A percentile compares a stretch with the other conserved stretches of the same genome.
Evolutionary conservation across 1,139 yeast species (phyloP).

Genomic region (Pichia sp.): DNA sequence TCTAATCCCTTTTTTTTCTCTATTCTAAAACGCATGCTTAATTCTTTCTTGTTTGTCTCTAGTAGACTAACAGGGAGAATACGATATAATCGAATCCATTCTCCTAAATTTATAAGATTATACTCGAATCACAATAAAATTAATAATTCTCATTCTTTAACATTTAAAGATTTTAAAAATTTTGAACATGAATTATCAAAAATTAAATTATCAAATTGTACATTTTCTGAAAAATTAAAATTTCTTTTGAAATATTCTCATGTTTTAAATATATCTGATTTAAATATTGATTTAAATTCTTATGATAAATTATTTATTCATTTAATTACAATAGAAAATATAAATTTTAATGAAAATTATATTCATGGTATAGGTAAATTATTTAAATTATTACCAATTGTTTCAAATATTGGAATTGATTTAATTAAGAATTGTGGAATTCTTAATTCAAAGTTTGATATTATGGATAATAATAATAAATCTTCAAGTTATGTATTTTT

Average conservation of each 20-base stretch:
- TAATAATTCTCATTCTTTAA: not conserved
- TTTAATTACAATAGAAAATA: constrained; percentile 1
- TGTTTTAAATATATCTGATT: constrained; percentile 6
- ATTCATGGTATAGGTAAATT: constrained; percentile 12
- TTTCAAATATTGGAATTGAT: constrained; percentile 7
- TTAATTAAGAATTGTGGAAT: constrained; percentile 15
- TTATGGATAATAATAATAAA: not conserved
- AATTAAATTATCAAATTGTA: not conserved
- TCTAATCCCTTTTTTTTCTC: no score
- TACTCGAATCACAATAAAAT: not conserved
- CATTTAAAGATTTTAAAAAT: not conserved
- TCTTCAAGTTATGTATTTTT: not conserved
- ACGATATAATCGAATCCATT: not conserved
- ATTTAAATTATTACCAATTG: constrained; percentile 6
- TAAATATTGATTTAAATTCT: constrained; percentile 7
- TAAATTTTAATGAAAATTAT: constrained; percentile 2
- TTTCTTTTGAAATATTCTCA: constrained; percentile 4
- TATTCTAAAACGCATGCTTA: no score
- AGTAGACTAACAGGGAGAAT: no score
- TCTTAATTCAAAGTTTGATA: not conserved
- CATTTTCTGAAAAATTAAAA: constrained; percentile 2
- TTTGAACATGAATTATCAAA: not conserved
- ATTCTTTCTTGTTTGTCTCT: no score
- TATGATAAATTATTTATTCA: not conserved
- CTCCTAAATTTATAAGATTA: not conserved